These are phyloP conservation scores for Rhododendron ovatum DNA, from an alignment of 148 eudicot species.

Conservation along the genomic window DNA sequence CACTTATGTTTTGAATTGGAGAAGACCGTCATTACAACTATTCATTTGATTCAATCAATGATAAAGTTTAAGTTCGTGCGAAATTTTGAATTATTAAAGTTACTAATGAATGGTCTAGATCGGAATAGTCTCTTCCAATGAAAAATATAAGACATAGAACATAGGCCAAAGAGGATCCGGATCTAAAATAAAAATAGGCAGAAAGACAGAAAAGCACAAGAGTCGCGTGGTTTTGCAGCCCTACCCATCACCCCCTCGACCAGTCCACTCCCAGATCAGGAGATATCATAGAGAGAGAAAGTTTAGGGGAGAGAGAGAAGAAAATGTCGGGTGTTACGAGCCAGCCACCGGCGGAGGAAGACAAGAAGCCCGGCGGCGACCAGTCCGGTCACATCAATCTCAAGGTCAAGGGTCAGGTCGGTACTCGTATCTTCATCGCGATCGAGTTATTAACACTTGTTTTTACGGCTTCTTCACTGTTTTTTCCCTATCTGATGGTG, in stretches of 20 bases:
- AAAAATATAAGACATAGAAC: too few relatives aligned
- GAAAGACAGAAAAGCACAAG: neutral
- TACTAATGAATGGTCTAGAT: too few relatives aligned
- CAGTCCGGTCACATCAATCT: slow-evolving; percentile 43
- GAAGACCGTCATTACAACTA: too few relatives aligned
- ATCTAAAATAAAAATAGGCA: neutral
- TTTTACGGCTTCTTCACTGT: neutral
- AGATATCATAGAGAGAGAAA: neutral
- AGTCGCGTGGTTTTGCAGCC: slow-evolving; percentile 1
- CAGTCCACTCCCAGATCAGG: neutral
- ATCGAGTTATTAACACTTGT: neutral
- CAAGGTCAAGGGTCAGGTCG: slow-evolving; percentile 53
- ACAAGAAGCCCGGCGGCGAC: slow-evolving; percentile 41
- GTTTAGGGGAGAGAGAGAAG: neutral
- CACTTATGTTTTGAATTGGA: too few relatives aligned
- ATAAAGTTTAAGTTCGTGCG: too few relatives aligned
- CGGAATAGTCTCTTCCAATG: too few relatives aligned
- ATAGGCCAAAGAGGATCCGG: too few relatives aligned
- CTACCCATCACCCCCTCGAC: neutral
- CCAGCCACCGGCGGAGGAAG: slow-evolving; percentile 31
- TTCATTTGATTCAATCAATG: too few relatives aligned
- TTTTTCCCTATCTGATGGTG: neutral
- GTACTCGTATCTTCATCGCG: neutral
- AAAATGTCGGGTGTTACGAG: slow-evolving; percentile 29
- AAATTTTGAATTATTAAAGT: too few relatives aligned